Percentiles rank a stretch among this genome's conserved stretches.
phyloP scores from a whole-genome alignment of 2,329 filamentous ascomycete species.

The Neofusicoccum cordaticola region DNA sequence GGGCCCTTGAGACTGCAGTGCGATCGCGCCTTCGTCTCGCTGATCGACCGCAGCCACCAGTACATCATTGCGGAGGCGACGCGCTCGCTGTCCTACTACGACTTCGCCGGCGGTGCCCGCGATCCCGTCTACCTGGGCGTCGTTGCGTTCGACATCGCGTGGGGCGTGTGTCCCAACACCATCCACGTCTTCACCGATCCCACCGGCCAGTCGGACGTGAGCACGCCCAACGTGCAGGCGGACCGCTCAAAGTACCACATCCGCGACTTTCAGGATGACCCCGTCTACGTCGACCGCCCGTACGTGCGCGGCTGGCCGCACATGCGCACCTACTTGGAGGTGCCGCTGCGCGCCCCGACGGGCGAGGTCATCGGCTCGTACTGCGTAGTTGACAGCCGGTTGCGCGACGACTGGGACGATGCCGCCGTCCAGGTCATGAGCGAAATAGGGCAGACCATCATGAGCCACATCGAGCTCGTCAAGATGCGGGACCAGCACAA shows the following conservation, averaged over 20 bases:
- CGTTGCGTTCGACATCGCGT: neutral
- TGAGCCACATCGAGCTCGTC: conserved; percentile 19
- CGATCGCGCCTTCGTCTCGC: conserved; percentile 38
- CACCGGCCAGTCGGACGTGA: conserved; percentile 2
- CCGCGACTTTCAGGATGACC: conserved; percentile 32
- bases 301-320: conserved; percentile 29
- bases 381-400: conserved; percentile 29
- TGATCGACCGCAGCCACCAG: conserved; percentile 49
- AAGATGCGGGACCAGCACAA: neutral
- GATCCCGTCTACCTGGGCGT: neutral
- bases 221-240: conserved; percentile 24
- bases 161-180: neutral
- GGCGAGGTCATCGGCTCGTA: conserved; percentile 33
- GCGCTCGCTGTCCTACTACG: conserved; percentile 37
- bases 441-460: conserved; percentile 19
- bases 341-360: conserved; percentile 31
- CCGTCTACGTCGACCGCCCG: conserved; percentile 29
- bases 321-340: conserved; percentile 32
- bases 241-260: conserved; percentile 26
- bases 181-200: neutral
- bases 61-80: conserved; percentile 53
- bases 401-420: conserved; percentile 29
- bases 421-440: conserved; percentile 18
- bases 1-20: conserved; percentile 36
- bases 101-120: conserved; percentile 21